Evolutionary conservation across 1,284 basidiomycete species (phyloP).

Genomic region (Pterulicium gracile): DNA sequence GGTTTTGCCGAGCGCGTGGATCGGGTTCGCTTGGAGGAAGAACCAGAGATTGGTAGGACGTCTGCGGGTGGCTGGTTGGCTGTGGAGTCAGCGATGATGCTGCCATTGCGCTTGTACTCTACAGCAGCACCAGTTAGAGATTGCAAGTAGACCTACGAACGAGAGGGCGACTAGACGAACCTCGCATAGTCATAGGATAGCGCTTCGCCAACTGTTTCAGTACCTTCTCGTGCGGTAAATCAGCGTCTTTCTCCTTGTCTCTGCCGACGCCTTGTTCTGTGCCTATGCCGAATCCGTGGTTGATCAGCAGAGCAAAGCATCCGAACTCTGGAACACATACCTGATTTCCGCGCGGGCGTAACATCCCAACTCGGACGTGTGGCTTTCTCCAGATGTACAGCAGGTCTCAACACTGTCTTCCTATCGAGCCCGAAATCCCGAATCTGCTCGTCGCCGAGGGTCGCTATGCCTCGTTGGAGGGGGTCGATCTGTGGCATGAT

Average conservation of each 20-base stretch:
- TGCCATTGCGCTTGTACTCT: too few relatives aligned
- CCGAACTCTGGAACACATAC: background rate
- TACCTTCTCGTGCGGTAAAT: background rate
- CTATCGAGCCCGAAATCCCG: conserved; percentile 64
- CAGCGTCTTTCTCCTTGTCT: too few relatives aligned
- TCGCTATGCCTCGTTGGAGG: conserved; percentile 31
- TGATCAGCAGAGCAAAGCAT: too few relatives aligned
- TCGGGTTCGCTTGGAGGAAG: too few relatives aligned
- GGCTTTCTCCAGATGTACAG: conserved; percentile 12
- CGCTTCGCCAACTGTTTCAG: background rate
- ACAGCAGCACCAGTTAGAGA: too few relatives aligned
- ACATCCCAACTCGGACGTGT: conserved; percentile 14
- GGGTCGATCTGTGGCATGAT: conserved; percentile 42
- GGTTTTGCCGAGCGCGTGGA: too few relatives aligned
- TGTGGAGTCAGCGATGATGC: too few relatives aligned
- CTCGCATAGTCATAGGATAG: background rate
- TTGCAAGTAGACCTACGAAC: too few relatives aligned
- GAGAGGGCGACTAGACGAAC: background rate
- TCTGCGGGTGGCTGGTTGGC: too few relatives aligned
- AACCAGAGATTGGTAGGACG: too few relatives aligned
- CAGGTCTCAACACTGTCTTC: conserved; percentile 39
- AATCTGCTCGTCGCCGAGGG: conserved; percentile 58
- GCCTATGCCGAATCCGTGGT: too few relatives aligned
- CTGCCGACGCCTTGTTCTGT: background rate
- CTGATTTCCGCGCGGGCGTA: conserved; percentile 2